These are phyloP conservation scores for Coleophoma eucalyptorum DNA, from an alignment of 2,329 filamentous ascomycete species.

Conservation along the genomic window DNA sequence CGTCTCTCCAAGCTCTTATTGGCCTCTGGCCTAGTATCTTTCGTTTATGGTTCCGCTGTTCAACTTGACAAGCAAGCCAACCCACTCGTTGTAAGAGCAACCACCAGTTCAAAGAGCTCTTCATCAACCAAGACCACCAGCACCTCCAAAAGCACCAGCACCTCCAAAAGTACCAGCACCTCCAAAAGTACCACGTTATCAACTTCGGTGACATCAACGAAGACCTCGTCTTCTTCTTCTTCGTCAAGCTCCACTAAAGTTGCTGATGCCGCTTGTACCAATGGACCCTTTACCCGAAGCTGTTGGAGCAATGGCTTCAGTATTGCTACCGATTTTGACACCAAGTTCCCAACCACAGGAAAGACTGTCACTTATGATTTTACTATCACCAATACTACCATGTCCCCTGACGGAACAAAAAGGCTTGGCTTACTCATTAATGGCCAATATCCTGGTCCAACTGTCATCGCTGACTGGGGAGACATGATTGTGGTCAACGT, in stretches of 20 bases:
- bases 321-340: conserved; percentile 10
- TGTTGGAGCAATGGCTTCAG: conserved; percentile 9
- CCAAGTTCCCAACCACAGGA: conserved; percentile 3
- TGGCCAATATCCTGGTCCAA: conserved; percentile 10
- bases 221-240: too few relatives aligned
- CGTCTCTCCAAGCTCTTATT: too few relatives aligned
- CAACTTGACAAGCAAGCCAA: too few relatives aligned
- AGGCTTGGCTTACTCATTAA: conserved; percentile 21
- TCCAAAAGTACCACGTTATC: too few relatives aligned
- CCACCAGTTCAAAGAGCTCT: too few relatives aligned
- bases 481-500: conserved; percentile 28
- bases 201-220: too few relatives aligned
- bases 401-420: conserved; percentile 19
- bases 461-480: conserved; percentile 23
- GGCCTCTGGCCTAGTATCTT: too few relatives aligned
- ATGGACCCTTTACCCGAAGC: conserved; percentile 5
- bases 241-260: neutral
- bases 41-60: too few relatives aligned
- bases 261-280: conserved; percentile 1
- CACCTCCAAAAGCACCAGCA: too few relatives aligned
- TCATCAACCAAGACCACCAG: too few relatives aligned
- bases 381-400: conserved; percentile 3
- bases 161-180: too few relatives aligned
- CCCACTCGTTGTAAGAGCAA: too few relatives aligned
- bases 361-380: conserved; percentile 11